Evolutionary conservation across 225 moss, liverwort and hornwort genomes (phyloP), one percentile per base, ranked within the genome.

Genomic region (Asterella californica): DNA sequence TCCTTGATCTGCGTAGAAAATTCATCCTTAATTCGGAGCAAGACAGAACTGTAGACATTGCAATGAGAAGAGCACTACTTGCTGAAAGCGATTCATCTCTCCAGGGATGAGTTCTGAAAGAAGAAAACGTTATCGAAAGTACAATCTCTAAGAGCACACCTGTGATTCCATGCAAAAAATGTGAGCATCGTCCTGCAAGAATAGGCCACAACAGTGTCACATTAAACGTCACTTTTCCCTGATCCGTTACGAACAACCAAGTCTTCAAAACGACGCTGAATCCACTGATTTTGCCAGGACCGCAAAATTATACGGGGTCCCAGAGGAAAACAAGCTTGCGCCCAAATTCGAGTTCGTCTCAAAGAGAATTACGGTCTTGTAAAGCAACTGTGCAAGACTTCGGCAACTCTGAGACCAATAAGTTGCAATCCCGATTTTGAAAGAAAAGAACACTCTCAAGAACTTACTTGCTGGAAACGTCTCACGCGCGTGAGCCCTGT

Each of bases 151-250:
- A 61, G 60, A 9, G 4, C 45, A 63, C 78, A 93, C 93, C 90
- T 94, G 94, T 33, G 92, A 92, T 70, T 99, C 97, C 97, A 90
- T 84, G 82, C 97, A 94, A 76, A 99, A 99, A 30, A 99, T 99
- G 78, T 99, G 97, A 70, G 94, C 97, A 85, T 99, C 97, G 45
- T 99, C 97, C 88, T 89, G 85, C 54, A 73, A 64, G 25, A 78
- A 15, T 67, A 37, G 52, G 24, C 15, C 25, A 70, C 24, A 45
- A 49, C 33, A 34, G 33, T 22, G 53, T 53, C 48, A 70, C 34
- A 29, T 33, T 12, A 18, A 21, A 25, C n/a, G 24, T 25, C 32
- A 65, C 12, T 15, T 65, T 12, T 14, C 22, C 57, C 2, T 22
- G 30, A 65, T 33, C 33, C 0, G 30, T 65, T 32, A 47, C 2